These are phyloP conservation scores for Immersiporthe knoxdaviesiana DNA, from an alignment of 2,329 filamentous ascomycete species.

Conservation along the genomic window DNA sequence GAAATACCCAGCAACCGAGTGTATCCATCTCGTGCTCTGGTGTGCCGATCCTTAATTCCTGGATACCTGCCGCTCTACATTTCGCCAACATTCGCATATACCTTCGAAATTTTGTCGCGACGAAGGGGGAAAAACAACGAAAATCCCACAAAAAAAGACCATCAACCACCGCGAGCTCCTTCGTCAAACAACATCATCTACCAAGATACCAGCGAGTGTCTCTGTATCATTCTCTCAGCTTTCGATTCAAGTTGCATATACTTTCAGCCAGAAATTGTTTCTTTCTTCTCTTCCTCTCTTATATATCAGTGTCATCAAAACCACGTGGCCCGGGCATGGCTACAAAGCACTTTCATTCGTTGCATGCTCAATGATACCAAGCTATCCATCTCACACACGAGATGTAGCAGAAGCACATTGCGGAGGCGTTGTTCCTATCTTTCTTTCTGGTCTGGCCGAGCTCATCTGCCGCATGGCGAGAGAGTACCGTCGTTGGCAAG, in stretches of 20 bases:
- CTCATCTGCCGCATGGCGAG: slow-evolving; percentile 7
- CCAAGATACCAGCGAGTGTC: slow-evolving; percentile 16
- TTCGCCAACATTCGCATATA: neutral
- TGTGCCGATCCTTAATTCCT: neutral
- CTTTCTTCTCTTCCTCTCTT: neutral
- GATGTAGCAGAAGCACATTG: slow-evolving; percentile 18
- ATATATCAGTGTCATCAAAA: slow-evolving; percentile 10
- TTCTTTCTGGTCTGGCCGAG: neutral
- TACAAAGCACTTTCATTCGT: slow-evolving; percentile 24
- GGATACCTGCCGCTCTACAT: neutral
- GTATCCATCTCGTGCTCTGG: neutral
- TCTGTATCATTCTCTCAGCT: slow-evolving; percentile 9
- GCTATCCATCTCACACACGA: slow-evolving; percentile 18
- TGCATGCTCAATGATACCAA: slow-evolving; percentile 28
- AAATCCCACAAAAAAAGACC: too few relatives aligned
- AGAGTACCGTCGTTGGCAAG: slow-evolving; percentile 3
- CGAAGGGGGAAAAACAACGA: too few relatives aligned
- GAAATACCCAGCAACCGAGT: neutral
- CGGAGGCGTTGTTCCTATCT: slow-evolving; percentile 17
- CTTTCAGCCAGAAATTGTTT: slow-evolving; percentile 2
- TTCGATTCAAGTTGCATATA: slow-evolving; percentile 30
- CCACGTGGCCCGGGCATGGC: slow-evolving; percentile 23
- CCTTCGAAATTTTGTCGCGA: neutral
- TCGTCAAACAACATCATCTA: neutral
- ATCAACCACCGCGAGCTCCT: neutral